Conservation (phyloP, 108 stramenopile genomes). For the Discostella pseudostelligera region DNA sequence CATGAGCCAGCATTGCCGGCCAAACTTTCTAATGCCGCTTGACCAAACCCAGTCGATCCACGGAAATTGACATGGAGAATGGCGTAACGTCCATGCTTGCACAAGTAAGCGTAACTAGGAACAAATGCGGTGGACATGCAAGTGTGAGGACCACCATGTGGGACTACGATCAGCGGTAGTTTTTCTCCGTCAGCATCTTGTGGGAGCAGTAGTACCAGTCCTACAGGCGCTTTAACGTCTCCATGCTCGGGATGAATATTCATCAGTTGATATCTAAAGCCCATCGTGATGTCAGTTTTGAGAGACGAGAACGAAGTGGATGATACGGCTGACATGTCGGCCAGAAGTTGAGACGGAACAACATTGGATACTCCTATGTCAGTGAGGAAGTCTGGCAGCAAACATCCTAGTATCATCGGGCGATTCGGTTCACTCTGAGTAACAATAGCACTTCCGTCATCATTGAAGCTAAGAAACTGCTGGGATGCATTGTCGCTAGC, state of each 20-base stretch:
- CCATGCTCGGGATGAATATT: slow-evolving; percentile 48
- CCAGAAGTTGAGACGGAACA: slow-evolving; percentile 25
- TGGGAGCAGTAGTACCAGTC: slow-evolving; percentile 60
- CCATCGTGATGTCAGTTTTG: slow-evolving; percentile 9
- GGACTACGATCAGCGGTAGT: slow-evolving; percentile 72
- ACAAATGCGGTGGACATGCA: slow-evolving; percentile 59
- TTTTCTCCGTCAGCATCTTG: slow-evolving; percentile 38
- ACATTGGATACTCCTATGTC: neutral
- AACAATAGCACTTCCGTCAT: slow-evolving; percentile 51
- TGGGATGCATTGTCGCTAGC: slow-evolving; percentile 26
- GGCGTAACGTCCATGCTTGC: slow-evolving; percentile 63
- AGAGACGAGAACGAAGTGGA: slow-evolving; percentile 44
- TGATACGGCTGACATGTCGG: slow-evolving; percentile 53
- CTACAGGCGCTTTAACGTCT: slow-evolving; percentile 43
- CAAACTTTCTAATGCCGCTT: slow-evolving; percentile 62
- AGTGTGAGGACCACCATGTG: slow-evolving; percentile 79
- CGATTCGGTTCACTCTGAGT: slow-evolving; percentile 46
- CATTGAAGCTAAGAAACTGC: slow-evolving; percentile 45
- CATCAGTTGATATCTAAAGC: slow-evolving; percentile 43
- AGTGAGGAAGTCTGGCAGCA: slow-evolving; percentile 27
- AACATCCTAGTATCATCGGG: slow-evolving; percentile 49
- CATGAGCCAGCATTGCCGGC: slow-evolving; percentile 59
- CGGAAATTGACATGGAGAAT: slow-evolving; percentile 85
- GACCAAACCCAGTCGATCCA: slow-evolving; percentile 84
- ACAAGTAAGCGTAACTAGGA: slow-evolving; percentile 66